A percentile compares a stretch with the other conserved stretches of the same genome.
These are phyloP conservation scores for Suhomyces canberraensis DNA, from an alignment of 805 yeast genomes.

Conservation along the genomic window DNA sequence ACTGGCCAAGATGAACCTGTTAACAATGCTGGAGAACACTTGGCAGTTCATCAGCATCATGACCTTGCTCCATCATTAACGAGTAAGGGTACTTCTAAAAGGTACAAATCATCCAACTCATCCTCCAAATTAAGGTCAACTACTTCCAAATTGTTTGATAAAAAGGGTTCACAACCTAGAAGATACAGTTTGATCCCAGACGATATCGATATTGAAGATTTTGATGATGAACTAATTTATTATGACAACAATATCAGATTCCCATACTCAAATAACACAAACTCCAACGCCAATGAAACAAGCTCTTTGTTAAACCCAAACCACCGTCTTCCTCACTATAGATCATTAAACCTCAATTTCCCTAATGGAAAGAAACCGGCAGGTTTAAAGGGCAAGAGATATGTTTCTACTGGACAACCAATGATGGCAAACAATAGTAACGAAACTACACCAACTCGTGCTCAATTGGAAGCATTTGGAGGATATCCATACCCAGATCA, in stretches of 20 bases:
- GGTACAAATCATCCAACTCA: conserved; percentile 29
- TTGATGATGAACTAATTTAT: conserved; percentile 51
- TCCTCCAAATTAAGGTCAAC: conserved; percentile 57
- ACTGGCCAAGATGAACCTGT: neutral
- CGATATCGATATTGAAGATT: conserved; percentile 52
- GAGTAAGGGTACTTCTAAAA: conserved; percentile 22
- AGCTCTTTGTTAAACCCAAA: conserved; percentile 28
- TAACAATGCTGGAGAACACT: neutral
- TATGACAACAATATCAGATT: conserved; percentile 41
- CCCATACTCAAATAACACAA: conserved; percentile 26
- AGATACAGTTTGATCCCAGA: conserved; percentile 71
- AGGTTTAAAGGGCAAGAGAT: conserved; percentile 30
- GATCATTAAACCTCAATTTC: conserved; percentile 37
- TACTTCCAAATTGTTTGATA: conserved; percentile 70
- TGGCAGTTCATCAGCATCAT: neutral
- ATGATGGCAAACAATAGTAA: conserved; percentile 6
- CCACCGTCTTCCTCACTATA: conserved; percentile 35
- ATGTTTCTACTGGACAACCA: conserved; percentile 36
- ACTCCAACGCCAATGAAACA: conserved; percentile 25
- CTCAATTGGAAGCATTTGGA: conserved; percentile 24
- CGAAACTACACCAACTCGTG: conserved; percentile 2
- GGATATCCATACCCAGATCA: conserved; percentile 30
- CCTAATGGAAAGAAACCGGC: conserved; percentile 19
- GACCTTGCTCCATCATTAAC: conserved; percentile 8
- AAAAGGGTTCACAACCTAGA: conserved; percentile 68